These are phyloP conservation scores for Cucurbita ficifolia DNA, from an alignment of 306 rosid genomes.

Conservation along the genomic window DNA sequence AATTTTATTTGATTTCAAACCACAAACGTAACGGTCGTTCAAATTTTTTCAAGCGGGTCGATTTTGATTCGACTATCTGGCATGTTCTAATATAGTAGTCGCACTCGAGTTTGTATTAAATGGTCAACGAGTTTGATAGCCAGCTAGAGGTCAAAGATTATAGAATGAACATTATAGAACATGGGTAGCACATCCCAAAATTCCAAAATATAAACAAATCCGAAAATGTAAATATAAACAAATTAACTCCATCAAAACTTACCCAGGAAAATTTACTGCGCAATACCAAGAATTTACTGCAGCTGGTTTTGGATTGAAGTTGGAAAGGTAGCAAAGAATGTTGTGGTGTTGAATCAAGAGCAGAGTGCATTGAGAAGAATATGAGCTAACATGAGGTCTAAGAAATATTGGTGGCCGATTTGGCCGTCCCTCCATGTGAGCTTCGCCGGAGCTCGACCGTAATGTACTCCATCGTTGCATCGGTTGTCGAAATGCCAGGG, in stretches of 20 bases:
- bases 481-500: constrained; percentile 90
- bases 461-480: constrained; percentile 81
- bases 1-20: too few species aligned
- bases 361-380: constrained; percentile 63
- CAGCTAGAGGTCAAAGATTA: not conserved
- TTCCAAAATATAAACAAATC: not conserved
- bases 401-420: constrained; percentile 84
- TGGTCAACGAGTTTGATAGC: not conserved
- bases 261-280: not conserved
- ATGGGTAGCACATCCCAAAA: too few species aligned
- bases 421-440: constrained; percentile 73
- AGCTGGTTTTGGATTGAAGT: too few species aligned
- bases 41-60: too few species aligned
- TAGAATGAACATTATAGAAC: too few species aligned
- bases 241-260: too few species aligned
- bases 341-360: constrained; percentile 11
- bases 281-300: not conserved
- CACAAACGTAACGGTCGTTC: too few species aligned
- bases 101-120: too few species aligned
- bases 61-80: too few species aligned
- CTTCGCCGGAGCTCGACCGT: constrained; percentile 66
- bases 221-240: too few species aligned
- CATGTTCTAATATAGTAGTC: too few species aligned
- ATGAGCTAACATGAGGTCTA: constrained; percentile 82
- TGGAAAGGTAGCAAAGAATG: not conserved